Evolutionary conservation across 2,329 filamentous ascomycete species (phyloP), one percentile per base, ranked within the genome.

Genomic region (Fusarium annulatum): DNA sequence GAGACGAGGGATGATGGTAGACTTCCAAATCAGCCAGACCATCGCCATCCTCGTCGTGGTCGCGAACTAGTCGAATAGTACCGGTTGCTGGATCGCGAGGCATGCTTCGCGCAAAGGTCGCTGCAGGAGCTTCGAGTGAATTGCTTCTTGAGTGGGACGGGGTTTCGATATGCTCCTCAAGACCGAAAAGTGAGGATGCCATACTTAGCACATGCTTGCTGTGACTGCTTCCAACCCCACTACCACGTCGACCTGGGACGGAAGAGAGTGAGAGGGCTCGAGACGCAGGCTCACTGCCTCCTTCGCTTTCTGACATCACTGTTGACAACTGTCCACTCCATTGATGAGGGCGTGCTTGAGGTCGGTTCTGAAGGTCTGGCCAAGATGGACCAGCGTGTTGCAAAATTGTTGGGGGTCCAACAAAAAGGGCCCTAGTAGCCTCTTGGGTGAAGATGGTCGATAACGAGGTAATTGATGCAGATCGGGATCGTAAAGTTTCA

Each of bases 321-420:
- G 89, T 90, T 43, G 90, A 92, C 46, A 91, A 84, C 80, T 90
- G 89, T 49, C 88, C 88, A 80, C 89, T 90, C 89, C 89, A 91
- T 85, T 88, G 88, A 77, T 90, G 88, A 62, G 86, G 84, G 66
- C 85, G 80, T 52, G 69, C 46, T 51, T 73, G 67, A 21, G 78
- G 60, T 34, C 68, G 60, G 19, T 59, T 61, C 33, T 67, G 66
- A 19, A 76, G 67, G 14, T 78, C 67, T 34, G 74, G 70, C 71
- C 77, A 78, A 41, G 68, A 67, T 21, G 77, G 56, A 18, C 74
- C 76, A 46, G 69, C 61, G 45, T 80, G 77, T 33, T 79, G 66
- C 26, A 80, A 64, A 51, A 80, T 70, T 18, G 75, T 72, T 26
- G 76, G 67, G n/a, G 76, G 75, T 18, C 74, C 77, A 51, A 76